A percentile compares a stretch with the other conserved stretches of the same genome.
phyloP scores from a whole-genome alignment of 371 early-diverging fungal genomes.

The Nematocida major region DNA sequence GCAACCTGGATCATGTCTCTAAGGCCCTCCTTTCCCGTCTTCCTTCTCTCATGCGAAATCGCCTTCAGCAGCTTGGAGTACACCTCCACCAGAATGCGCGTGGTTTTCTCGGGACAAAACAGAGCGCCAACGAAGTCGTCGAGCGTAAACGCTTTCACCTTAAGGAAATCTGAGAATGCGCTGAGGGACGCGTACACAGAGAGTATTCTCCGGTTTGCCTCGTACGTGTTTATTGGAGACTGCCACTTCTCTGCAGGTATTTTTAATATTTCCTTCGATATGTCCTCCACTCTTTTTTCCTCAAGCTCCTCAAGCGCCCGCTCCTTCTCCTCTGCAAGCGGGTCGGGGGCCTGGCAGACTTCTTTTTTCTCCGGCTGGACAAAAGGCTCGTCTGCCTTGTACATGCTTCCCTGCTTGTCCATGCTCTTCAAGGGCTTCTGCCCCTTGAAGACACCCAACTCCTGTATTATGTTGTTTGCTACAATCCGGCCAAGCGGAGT shows the following conservation, averaged over 20 bases:
- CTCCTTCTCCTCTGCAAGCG: background rate
- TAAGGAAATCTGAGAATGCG: slow-evolving; percentile 28
- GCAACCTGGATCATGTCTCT: slow-evolving; percentile 40
- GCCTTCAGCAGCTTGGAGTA: slow-evolving; percentile 38
- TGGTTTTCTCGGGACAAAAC: background rate
- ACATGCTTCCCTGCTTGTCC: background rate
- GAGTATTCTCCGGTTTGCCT: slow-evolving; percentile 8
- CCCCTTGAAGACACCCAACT: slow-evolving; percentile 50
- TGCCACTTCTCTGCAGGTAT: background rate
- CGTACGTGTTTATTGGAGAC: background rate
- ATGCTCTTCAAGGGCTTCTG: slow-evolving; percentile 1
- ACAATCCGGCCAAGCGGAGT: slow-evolving; percentile 54
- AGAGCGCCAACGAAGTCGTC: slow-evolving; percentile 11
- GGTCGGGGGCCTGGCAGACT: background rate
- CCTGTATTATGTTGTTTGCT: slow-evolving; percentile 54
- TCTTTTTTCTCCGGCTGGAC: background rate
- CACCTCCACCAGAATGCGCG: background rate
- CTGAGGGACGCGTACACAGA: background rate
- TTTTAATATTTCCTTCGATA: background rate
- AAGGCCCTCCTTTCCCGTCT: slow-evolving; percentile 46
- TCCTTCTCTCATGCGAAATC: slow-evolving; percentile 37
- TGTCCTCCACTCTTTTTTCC: background rate
- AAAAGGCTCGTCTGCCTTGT: background rate
- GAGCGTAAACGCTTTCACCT: slow-evolving; percentile 20
- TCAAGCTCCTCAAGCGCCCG: slow-evolving; percentile 7